Evolutionary conservation across 371 early-diverging fungal species (phyloP), one percentile per base, ranked within the genome.

Genomic region (Lichtheimia ornata): DNA sequence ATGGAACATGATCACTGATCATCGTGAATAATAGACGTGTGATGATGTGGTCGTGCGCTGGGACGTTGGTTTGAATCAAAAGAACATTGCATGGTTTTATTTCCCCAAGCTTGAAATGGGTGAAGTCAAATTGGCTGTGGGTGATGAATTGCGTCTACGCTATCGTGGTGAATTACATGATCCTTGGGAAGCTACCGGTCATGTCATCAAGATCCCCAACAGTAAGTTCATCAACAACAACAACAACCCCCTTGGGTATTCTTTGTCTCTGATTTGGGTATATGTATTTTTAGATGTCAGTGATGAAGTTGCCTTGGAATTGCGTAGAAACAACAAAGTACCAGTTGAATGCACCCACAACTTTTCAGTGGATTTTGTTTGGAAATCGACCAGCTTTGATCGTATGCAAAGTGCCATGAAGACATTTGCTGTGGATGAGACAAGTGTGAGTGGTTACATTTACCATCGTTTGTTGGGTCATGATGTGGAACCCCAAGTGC

Each of bases 341-440:
- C 97, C 97, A 3, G 80, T 88, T 13, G 87, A 93, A 17, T 93
- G 93, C 69, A 91, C 94, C n/a, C 92, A 90, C 71, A 94, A 94
- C 70, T 98, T 97, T 67, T 88, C 92, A 4, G 92, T 99, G n/a
- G 98, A 99, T 63, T 98, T 96, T 84, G 96, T 99, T 12, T 99
- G 99, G 99, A 97, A 98, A 74, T 90, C 96, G 13, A 95, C 95
- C 2, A 92, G 95, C 25, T 99, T 96, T 76, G 97, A 98, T 68
- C 88, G 95, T 55, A 97, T 97, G 96, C 96, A 95, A 70, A 72
- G 83, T 50, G 96, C 97, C 3, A 90, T 97, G 91, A 95, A 94
- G 66, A 94, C 88, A 2, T 97, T 97, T 88, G 96, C 97, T 17
- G 87, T 95, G 4, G 94, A 96, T 73, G 96, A 96, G 63, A 88